phyloP scores from a whole-genome alignment of 352 stramenopile species.

The Pythium myriotylum region DNA sequence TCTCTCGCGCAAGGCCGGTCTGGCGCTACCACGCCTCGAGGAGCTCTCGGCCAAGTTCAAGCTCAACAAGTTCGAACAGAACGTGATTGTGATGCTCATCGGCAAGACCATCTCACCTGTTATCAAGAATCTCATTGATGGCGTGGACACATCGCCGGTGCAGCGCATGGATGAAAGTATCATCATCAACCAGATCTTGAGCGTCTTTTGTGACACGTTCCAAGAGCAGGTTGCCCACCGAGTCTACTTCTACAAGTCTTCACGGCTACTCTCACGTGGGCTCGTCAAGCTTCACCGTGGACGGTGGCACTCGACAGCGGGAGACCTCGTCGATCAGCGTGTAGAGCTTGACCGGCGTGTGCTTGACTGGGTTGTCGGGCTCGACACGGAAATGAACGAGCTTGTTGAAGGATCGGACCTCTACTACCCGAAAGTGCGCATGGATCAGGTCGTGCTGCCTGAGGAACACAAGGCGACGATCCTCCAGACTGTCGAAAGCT shows the following conservation, averaged over 20 bases:
- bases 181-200: conserved; percentile 89
- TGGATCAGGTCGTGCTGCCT: conserved; percentile 86
- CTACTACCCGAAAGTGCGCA: conserved; percentile 81
- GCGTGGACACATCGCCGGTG: conserved; percentile 80
- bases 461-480: conserved; percentile 85
- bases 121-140: conserved; percentile 88
- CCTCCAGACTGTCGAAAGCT: conserved; percentile 80
- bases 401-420: conserved; percentile 87
- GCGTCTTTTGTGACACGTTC: conserved; percentile 89
- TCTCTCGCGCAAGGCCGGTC: conserved; percentile 62
- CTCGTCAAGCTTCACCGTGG: conserved; percentile 83
- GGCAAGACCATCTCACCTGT: conserved; percentile 89
- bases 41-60: conserved; percentile 79
- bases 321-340: conserved; percentile 86
- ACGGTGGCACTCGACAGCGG: conserved; percentile 80
- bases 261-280: conserved; percentile 65
- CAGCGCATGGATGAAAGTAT: conserved; percentile 90
- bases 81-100: conserved; percentile 91
- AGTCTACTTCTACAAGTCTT: conserved; percentile 90
- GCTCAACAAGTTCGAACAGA: conserved; percentile 87
- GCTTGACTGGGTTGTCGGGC: conserved; percentile 84
- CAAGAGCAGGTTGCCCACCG: conserved; percentile 86
- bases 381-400: conserved; percentile 91
- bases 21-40: conserved; percentile 70
- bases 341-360: conserved; percentile 85